Evolutionary conservation across 2,329 filamentous ascomycete species (phyloP), one percentile per base, ranked within the genome.

Genomic region (Penicillium aurantiogriseum): DNA sequence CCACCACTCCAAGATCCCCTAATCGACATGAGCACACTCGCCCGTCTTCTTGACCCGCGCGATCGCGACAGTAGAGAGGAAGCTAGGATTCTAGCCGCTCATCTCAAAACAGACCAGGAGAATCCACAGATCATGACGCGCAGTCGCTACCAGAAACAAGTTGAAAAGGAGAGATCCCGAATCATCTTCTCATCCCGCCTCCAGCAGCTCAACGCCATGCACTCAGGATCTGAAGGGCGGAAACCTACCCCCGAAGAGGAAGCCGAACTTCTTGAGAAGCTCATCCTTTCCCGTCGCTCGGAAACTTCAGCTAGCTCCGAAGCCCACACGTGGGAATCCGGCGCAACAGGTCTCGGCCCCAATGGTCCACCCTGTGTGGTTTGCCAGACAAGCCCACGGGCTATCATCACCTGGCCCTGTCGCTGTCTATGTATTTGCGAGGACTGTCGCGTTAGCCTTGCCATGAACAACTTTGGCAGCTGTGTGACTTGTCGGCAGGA

Each of bases 381-480:
- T 5, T 99, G 94, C 71, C 93, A 97, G 73, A 86, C 86, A 54
- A 83, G 85, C n/a, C 87, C 92, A 3, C 83, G 94, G 19, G 95
- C 90, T 8, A 89, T 97, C 59, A 89, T 99, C 54, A 88, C 96
- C 2, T 97, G 94, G 94, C 94, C 94, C 0, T 99, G 94, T 72
- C 89, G 94, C 2, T 99, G 94, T 71, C 81, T 99, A 57, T 93
- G 91, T 65, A 82, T 97, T 13, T 97, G 94, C 71, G 94, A 99
- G 73, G 94, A 97, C 65, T 97, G 94, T 71, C 83, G 94, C 33
- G 90, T 97, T 36, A 93, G 91, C 43, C 81, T 97, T 61, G 94
- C 94, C 4, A 92, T 96, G 86, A 95, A 97, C 73, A 97, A 97
- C 73, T 97, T 96, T 72, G 91, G 92, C 63, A 95, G 91, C 71